Percentiles rank a stretch among this genome's conserved stretches.
These are phyloP conservation scores for Dactylellina haptotyla DNA, from an alignment of 2,329 filamentous ascomycete species.

Conservation along the genomic window DNA sequence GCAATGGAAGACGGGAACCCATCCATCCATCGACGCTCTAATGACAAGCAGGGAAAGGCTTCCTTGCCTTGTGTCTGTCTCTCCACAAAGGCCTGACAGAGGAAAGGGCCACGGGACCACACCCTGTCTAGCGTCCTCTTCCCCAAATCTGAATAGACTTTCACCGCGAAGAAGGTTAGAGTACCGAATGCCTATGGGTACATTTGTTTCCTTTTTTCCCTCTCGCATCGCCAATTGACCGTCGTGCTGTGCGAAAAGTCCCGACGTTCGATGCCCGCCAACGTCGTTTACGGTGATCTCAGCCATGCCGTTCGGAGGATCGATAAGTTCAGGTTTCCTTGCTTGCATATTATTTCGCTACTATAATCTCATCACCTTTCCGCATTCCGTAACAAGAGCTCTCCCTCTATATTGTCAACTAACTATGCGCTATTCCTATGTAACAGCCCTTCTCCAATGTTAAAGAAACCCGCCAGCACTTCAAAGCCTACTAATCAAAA, in stretches of 20 bases:
- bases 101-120: slow-evolving; percentile 38
- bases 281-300: background rate
- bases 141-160: slow-evolving; percentile 5
- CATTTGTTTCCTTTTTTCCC: background rate
- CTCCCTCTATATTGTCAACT: no score
- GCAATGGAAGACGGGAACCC: slow-evolving; percentile 26
- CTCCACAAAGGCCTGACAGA: slow-evolving; percentile 42
- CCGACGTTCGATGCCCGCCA: background rate
- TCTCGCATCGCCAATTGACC: background rate
- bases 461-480: no score
- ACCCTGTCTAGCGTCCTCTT: slow-evolving; percentile 22
- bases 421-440: no score
- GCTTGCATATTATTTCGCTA: no score
- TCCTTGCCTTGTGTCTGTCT: slow-evolving; percentile 21
- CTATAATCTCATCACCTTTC: no score
- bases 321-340: background rate
- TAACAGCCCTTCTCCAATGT: no score
- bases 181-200: background rate
- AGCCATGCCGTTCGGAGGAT: background rate
- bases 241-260: background rate
- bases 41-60: background rate
- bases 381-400: no score
- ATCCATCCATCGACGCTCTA: background rate
- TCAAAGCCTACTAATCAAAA: no score
- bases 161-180: slow-evolving; percentile 12